Evolutionary conservation across 192 early-diverging fungal species (phyloP).

Genomic region (Coemansia erecta): DNA sequence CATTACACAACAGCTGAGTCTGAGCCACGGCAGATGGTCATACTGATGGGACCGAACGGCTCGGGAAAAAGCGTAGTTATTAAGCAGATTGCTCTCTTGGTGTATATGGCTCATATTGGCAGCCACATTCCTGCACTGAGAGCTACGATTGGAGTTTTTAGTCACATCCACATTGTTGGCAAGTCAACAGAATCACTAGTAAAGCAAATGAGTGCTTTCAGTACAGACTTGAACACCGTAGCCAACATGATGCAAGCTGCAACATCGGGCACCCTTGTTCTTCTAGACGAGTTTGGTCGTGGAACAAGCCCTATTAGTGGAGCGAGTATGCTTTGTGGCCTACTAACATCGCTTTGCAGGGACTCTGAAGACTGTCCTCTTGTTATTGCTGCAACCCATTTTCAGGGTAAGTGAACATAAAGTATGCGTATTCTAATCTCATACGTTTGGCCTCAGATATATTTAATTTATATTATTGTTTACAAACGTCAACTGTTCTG

Average conservation of each 20-base stretch:
- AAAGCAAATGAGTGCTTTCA: slow-evolving; percentile 26
- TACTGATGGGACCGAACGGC: slow-evolving; percentile 81
- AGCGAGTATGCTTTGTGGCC: slow-evolving; percentile 72
- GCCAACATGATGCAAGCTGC: slow-evolving; percentile 9
- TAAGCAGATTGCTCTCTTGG: slow-evolving; percentile 76
- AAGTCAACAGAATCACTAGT: slow-evolving; percentile 35
- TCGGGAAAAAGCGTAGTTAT: slow-evolving; percentile 79
- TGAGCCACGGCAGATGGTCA: slow-evolving; percentile 49
- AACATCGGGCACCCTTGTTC: slow-evolving; percentile 16
- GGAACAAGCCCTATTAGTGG: slow-evolving; percentile 63
- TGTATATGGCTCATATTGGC: slow-evolving; percentile 90
- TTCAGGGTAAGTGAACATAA: slow-evolving; percentile 61
- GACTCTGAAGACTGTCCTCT: slow-evolving; percentile 55
- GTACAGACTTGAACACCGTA: slow-evolving; percentile 23
- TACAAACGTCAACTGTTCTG: background rate
- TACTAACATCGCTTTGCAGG: slow-evolving; percentile 57
- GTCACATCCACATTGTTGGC: slow-evolving; percentile 71
- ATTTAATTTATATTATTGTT: background rate
- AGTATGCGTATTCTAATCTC: background rate
- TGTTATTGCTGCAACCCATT: slow-evolving; percentile 82
- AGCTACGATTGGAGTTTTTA: slow-evolving; percentile 71
- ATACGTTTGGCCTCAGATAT: background rate
- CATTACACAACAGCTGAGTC: slow-evolving; percentile 2
- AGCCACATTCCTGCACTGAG: slow-evolving; percentile 78
- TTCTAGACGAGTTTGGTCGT: slow-evolving; percentile 49